Evolutionary conservation across 1,139 yeast genomes (phyloP).

Genomic region (Pneumocystis carinii): DNA sequence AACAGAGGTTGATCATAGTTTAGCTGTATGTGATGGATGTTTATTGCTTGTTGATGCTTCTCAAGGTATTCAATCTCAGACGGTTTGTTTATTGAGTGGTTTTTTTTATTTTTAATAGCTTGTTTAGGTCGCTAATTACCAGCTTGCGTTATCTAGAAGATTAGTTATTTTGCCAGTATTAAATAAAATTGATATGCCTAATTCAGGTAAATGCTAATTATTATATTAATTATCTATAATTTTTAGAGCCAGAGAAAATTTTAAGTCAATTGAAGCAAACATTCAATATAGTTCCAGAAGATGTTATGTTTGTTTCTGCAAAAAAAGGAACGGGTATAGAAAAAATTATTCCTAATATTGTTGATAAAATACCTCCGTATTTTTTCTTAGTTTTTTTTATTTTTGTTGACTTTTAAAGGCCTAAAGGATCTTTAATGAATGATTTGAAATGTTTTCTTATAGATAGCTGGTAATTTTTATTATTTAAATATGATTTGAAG

Average conservation of each 20-base stretch:
- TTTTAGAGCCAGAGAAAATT: constrained; percentile 51
- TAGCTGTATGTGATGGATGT: constrained; percentile 95
- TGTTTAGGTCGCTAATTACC: constrained; percentile 56
- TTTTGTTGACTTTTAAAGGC: not conserved
- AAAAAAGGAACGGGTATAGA: constrained; percentile 77
- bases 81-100: constrained; percentile 29
- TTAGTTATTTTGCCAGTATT: constrained; percentile 74
- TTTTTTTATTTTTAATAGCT: not conserved
- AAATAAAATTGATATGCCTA: constrained; percentile 80
- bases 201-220: constrained; percentile 31
- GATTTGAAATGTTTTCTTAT: not conserved
- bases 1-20: constrained; percentile 82
- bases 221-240: not conserved
- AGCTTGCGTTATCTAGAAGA: constrained; percentile 74
- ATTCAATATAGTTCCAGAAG: constrained; percentile 62
- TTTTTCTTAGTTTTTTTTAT: not conserved
- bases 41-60: constrained; percentile 79
- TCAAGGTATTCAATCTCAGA: constrained; percentile 95
- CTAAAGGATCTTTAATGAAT: not conserved
- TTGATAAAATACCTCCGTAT: constrained; percentile 53
- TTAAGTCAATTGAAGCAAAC: constrained; percentile 70
- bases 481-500: constrained; percentile 28
- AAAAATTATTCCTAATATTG: constrained; percentile 58
- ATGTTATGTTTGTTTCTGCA: constrained; percentile 78
- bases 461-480: constrained; percentile 2